phyloP scores from a whole-genome alignment of 2,329 filamentous ascomycete genomes.

The Aureobasidium pullulans region DNA sequence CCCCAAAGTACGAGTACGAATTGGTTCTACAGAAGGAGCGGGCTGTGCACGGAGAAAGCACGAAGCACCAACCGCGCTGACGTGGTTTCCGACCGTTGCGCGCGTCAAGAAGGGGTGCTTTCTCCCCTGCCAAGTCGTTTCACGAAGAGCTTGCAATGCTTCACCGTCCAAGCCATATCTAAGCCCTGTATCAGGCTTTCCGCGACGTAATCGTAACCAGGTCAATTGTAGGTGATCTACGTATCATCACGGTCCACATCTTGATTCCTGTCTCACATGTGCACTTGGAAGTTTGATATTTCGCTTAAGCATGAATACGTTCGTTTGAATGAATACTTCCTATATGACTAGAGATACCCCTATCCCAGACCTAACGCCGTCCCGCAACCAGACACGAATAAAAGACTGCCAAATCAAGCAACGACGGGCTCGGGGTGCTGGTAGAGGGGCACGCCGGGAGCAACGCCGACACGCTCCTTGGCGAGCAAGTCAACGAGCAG shows the following conservation, averaged over 20 bases:
- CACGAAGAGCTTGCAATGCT: neutral
- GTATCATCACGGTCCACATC: too few species aligned
- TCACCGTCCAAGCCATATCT: neutral
- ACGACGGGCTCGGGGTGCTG: constrained; percentile 13
- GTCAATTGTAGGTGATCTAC: too few species aligned
- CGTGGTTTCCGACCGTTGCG: neutral
- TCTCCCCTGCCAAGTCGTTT: constrained; percentile 8
- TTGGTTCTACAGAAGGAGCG: neutral
- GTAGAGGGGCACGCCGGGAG: constrained; percentile 29
- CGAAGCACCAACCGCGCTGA: neutral
- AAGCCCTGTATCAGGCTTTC: neutral
- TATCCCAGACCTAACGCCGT: neutral
- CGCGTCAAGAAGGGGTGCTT: neutral
- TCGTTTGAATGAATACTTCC: neutral
- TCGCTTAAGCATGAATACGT: neutral
- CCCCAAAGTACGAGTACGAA: neutral
- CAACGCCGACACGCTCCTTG: constrained; percentile 89
- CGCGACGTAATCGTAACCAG: neutral
- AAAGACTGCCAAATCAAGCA: neutral
- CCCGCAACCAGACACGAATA: neutral
- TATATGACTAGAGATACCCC: neutral
- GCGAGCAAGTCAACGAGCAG: constrained; percentile 84
- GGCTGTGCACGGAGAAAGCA: neutral
- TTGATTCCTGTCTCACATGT: neutral
- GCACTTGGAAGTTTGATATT: neutral